Percentiles rank a stretch among this genome's conserved stretches.
Conservation (phyloP, 345 rosid species). For the Tarenaya hassleriana region DNA sequence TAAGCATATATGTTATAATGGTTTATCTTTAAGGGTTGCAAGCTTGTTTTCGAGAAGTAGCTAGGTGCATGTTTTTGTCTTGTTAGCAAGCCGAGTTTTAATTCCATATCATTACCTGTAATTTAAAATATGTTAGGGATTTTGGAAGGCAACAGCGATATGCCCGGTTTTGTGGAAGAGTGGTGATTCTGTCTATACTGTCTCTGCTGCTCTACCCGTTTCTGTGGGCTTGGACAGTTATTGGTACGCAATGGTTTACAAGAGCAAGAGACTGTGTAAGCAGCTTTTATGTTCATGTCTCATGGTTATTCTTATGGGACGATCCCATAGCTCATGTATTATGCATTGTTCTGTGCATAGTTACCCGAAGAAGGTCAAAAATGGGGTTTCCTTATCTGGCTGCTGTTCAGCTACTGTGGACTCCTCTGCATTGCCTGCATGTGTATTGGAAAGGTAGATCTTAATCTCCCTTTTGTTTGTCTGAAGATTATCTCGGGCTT, state of each 20-base stretch:
- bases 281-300: conserved; percentile 4
- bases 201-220: conserved; percentile 80
- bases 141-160: conserved; percentile 95
- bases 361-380: conserved; percentile 93
- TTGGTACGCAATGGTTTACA: conserved; percentile 87
- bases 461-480: conserved; percentile 9
- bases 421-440: conserved; percentile 78
- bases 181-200: conserved; percentile 68
- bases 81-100: conserved; percentile 3
- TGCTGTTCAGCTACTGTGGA: conserved; percentile 91
- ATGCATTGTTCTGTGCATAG: conserved; percentile 32
- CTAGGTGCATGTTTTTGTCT: conserved; percentile 12
- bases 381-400: conserved; percentile 98
- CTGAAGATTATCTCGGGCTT: conserved; percentile 1
- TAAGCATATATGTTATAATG: conserved; percentile 8
- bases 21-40: conserved; percentile 9
- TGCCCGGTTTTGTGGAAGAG: conserved; percentile 86
- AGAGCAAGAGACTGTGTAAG: conserved; percentile 76
- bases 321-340: conserved; percentile 11
- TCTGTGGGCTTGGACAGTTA: conserved; percentile 93
- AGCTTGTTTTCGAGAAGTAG: conserved; percentile 16
- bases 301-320: conserved; percentile 4
- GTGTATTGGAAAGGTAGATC: conserved; percentile 63
- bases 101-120: conserved; percentile 8
- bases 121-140: conserved; percentile 48